Percentiles rank a stretch among this genome's conserved stretches.
These are phyloP conservation scores for Scutellospora calospora DNA, from an alignment of 371 early-diverging fungal species.

Conservation along the genomic window DNA sequence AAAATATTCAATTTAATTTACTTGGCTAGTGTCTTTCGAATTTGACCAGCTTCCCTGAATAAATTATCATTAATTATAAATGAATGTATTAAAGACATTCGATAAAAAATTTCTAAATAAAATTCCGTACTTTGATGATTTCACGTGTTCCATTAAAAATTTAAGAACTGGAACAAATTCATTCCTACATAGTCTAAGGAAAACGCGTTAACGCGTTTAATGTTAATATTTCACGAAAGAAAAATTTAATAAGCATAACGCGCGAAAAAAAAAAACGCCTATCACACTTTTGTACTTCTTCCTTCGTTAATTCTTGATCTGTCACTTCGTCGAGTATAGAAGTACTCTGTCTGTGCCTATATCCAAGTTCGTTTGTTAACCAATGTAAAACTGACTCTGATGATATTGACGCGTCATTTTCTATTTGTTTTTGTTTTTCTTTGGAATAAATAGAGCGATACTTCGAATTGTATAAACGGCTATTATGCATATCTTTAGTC, in stretches of 20 bases:
- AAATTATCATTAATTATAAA: background rate
- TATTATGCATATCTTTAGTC: background rate
- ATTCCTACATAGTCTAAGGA: slow-evolving; percentile 35
- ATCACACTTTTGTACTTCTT: slow-evolving; percentile 18
- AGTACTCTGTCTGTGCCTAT: background rate
- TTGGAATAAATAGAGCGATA: slow-evolving; percentile 21
- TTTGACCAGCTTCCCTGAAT: slow-evolving; percentile 4
- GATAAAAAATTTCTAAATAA: too few species aligned
- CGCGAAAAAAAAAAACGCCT: background rate
- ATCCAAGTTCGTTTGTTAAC: slow-evolving; percentile 33
- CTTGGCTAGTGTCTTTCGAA: background rate
- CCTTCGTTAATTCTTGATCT: background rate
- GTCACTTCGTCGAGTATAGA: slow-evolving; percentile 13
- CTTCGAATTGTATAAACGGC: background rate
- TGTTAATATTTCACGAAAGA: background rate
- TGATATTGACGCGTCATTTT: background rate
- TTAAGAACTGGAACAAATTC: slow-evolving; percentile 37
- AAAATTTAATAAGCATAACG: background rate
- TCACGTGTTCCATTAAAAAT: slow-evolving; percentile 37
- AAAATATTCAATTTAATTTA: background rate
- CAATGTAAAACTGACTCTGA: slow-evolving; percentile 22
- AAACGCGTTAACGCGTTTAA: background rate
- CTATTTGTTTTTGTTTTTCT: slow-evolving; percentile 22
- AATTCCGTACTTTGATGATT: slow-evolving; percentile 37
- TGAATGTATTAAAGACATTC: background rate